Conservation (phyloP, 371 early-diverging fungal genomes). For the Mortierella sp. region DNA sequence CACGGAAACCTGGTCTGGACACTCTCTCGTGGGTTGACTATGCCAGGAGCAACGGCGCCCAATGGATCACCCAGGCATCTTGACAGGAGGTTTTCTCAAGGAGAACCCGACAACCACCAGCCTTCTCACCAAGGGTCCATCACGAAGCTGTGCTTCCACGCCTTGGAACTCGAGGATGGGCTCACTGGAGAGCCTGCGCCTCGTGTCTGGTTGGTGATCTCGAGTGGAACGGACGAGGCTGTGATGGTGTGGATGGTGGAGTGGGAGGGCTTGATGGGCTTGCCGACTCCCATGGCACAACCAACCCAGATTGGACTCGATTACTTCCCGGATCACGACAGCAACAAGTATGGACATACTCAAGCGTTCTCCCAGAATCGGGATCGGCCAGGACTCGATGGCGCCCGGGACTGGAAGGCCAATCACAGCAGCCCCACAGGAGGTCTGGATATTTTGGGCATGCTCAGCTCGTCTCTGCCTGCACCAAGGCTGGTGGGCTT, state of each 20-base stretch:
- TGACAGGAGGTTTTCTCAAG: slow-evolving; percentile 14
- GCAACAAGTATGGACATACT: neutral
- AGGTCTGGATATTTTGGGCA: slow-evolving; percentile 4
- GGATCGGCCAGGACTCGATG: neutral
- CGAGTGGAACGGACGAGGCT: slow-evolving; percentile 49
- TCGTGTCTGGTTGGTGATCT: slow-evolving; percentile 50
- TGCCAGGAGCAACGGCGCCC: neutral
- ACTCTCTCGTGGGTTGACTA: slow-evolving; percentile 28
- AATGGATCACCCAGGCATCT: neutral
- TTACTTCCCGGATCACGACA: neutral
- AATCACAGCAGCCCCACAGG: neutral
- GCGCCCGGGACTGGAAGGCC: neutral
- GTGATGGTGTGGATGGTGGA: slow-evolving; percentile 57
- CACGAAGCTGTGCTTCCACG: slow-evolving; percentile 46
- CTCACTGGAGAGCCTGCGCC: slow-evolving; percentile 50
- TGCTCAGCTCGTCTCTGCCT: slow-evolving; percentile 44
- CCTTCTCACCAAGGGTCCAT: slow-evolving; percentile 48
- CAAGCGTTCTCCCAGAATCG: neutral
- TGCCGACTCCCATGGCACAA: neutral
- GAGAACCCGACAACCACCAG: slow-evolving; percentile 24
- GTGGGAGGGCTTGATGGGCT: slow-evolving; percentile 48
- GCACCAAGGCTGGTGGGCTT: slow-evolving; percentile 53
- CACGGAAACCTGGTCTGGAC: slow-evolving; percentile 52
- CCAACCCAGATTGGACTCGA: neutral
- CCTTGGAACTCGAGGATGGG: slow-evolving; percentile 49